A percentile compares a stretch with the other conserved stretches of the same genome.
These are phyloP conservation scores for Clonostachys sp. DNA, from an alignment of 2,329 filamentous ascomycete genomes.

Conservation along the genomic window DNA sequence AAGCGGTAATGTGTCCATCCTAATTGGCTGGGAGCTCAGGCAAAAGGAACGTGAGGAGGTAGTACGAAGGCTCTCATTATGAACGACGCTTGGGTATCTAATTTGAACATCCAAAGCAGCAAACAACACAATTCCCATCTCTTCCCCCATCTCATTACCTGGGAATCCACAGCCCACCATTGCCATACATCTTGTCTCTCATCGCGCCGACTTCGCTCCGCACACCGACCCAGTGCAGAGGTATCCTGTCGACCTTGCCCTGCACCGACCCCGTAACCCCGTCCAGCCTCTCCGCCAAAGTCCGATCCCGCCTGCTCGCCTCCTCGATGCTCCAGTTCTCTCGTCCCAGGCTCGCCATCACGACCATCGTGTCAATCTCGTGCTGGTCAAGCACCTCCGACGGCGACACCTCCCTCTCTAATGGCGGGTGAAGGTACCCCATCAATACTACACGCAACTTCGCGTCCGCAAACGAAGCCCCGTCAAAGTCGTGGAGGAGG, in stretches of 20 bases:
- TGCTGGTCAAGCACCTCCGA: slow-evolving; percentile 21
- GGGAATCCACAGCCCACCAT: slow-evolving; percentile 42
- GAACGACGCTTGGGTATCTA: too few relatives aligned
- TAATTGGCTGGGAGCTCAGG: too few relatives aligned
- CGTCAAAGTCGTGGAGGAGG: slow-evolving; percentile 45
- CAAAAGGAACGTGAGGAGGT: too few relatives aligned
- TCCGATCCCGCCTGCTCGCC: slow-evolving; percentile 34
- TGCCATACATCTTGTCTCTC: slow-evolving; percentile 43
- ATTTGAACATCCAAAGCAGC: too few relatives aligned
- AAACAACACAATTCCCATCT: too few relatives aligned
- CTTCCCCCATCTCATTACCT: slow-evolving; percentile 9
- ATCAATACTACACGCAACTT: slow-evolving; percentile 52
- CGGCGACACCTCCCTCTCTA: slow-evolving; percentile 1
- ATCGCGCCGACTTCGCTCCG: slow-evolving; percentile 40
- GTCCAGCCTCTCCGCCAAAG: slow-evolving; percentile 37
- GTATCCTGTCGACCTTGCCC: slow-evolving; percentile 51
- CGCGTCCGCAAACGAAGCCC: slow-evolving; percentile 28
- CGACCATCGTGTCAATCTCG: slow-evolving; percentile 32
- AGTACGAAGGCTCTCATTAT: too few relatives aligned
- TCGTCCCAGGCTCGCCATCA: slow-evolving; percentile 39
- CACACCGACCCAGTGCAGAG: slow-evolving; percentile 54
- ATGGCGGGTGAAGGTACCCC: slow-evolving; percentile 47
- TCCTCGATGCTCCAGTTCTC: slow-evolving; percentile 36
- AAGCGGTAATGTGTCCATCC: too few relatives aligned
- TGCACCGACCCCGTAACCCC: slow-evolving; percentile 45